Conservation (phyloP, 495 filamentous ascomycete species). For the Aspergillus affinis region DNA sequence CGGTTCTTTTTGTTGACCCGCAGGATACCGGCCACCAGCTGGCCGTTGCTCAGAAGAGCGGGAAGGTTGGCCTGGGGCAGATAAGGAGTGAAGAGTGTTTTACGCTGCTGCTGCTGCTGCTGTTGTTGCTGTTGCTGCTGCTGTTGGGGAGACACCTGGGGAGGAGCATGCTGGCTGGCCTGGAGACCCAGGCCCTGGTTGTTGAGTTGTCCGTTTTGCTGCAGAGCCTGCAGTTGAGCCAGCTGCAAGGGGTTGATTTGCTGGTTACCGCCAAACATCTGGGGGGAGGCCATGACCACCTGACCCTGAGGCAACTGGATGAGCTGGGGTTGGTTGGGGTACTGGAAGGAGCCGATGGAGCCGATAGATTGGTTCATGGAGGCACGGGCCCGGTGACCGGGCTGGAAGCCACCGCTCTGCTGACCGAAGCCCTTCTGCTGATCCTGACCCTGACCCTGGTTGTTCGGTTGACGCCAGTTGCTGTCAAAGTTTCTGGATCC, state of each 20-base stretch:
- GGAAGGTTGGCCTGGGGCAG: slow-evolving; percentile 93
- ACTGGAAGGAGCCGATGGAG: slow-evolving; percentile 85
- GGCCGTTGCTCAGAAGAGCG: slow-evolving; percentile 84
- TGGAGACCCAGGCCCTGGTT: slow-evolving; percentile 69
- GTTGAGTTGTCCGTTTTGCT: slow-evolving; percentile 76
- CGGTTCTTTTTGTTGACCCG: slow-evolving; percentile 99
- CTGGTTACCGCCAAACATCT: slow-evolving; percentile 76
- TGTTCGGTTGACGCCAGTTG: slow-evolving; percentile 93
- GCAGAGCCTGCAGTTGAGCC: slow-evolving; percentile 86
- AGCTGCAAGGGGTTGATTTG: slow-evolving; percentile 88
- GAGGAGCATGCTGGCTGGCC: slow-evolving; percentile 75
- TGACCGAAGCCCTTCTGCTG: slow-evolving; percentile 65
- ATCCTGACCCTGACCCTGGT: slow-evolving; percentile 54
- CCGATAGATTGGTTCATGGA: slow-evolving; percentile 88
- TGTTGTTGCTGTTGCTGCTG: slow-evolving; percentile 60
- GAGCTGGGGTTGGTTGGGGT: slow-evolving; percentile 85
- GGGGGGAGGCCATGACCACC: slow-evolving; percentile 68
- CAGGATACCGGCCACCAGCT: slow-evolving; percentile 93
- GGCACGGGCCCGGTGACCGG: slow-evolving; percentile 79
- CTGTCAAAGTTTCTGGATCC: slow-evolving; percentile 92
- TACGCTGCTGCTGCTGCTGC: slow-evolving; percentile 91
- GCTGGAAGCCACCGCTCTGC: slow-evolving; percentile 71
- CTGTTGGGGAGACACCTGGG: slow-evolving; percentile 54
- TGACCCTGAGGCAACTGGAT: slow-evolving; percentile 82
- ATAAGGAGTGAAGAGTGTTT: slow-evolving; percentile 98